Conservation (phyloP, 2,329 filamentous ascomycete species). For the Botrytis squamosa region DNA sequence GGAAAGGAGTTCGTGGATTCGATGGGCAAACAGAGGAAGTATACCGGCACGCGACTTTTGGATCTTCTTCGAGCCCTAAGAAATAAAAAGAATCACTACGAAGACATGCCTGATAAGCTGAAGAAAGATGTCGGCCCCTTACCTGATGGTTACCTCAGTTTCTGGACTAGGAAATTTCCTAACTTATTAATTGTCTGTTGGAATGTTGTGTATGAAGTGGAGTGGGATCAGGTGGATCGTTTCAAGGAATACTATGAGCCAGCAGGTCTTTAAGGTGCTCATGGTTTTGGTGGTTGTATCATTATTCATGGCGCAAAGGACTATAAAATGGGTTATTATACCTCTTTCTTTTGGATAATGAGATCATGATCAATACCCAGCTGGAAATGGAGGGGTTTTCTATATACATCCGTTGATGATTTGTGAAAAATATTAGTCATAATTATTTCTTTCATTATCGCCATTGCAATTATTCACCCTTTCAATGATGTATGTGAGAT, state of each 20-base stretch:
- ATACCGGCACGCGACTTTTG: constrained; percentile 78
- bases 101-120: constrained; percentile 84
- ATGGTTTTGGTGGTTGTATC: background rate
- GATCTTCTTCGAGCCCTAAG: constrained; percentile 85
- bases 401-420: background rate
- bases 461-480: background rate
- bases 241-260: constrained; percentile 71
- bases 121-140: constrained; percentile 64
- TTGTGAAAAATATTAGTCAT: background rate
- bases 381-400: background rate
- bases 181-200: constrained; percentile 66
- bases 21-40: constrained; percentile 91
- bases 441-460: background rate
- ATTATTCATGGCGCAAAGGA: constrained; percentile 6
- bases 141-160: constrained; percentile 64
- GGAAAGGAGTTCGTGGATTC: constrained; percentile 84
- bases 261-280: constrained; percentile 21
- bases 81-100: constrained; percentile 98
- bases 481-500: background rate
- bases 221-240: constrained; percentile 50
- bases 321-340: background rate
- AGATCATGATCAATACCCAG: background rate
- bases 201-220: constrained; percentile 56
- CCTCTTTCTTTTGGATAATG: background rate
- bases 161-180: constrained; percentile 67